These are phyloP conservation scores for Tricladium varicosporioides DNA, from an alignment of 2,329 filamentous ascomycete genomes.

Conservation along the genomic window DNA sequence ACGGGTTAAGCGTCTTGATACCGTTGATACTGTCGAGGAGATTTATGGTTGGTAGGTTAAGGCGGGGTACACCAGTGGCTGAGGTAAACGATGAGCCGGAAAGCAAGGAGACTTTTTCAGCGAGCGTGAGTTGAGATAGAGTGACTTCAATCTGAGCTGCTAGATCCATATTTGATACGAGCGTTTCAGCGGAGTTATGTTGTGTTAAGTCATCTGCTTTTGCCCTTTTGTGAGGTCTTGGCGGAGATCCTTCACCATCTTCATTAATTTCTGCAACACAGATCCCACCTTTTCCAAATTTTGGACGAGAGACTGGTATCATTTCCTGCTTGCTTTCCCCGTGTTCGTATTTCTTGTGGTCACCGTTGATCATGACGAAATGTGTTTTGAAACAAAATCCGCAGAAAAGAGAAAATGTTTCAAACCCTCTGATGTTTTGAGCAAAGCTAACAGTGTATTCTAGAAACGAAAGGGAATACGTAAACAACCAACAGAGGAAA, in stretches of 20 bases:
- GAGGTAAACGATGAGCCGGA: background rate
- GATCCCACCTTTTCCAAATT: background rate
- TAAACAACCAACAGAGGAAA: too few relatives aligned
- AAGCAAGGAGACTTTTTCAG: background rate
- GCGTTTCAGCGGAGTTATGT: background rate
- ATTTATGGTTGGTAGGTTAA: slow-evolving; percentile 3
- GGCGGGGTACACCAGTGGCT: background rate
- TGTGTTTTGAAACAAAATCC: background rate
- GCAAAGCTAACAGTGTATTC: too few relatives aligned
- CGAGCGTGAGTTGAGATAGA: background rate
- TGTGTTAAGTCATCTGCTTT: background rate
- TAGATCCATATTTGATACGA: background rate
- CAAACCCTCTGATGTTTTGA: too few relatives aligned
- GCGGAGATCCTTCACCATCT: background rate
- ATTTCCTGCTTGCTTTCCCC: too few relatives aligned
- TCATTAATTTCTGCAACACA: background rate
- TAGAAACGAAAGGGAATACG: too few relatives aligned
- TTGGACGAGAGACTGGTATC: too few relatives aligned
- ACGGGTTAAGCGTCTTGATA: slow-evolving; percentile 9
- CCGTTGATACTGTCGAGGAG: slow-evolving; percentile 15
- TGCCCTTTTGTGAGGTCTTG: background rate
- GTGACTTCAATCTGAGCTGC: background rate
- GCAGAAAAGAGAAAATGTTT: too few relatives aligned
- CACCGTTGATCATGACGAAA: background rate
- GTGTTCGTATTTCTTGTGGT: background rate